phyloP scores from a whole-genome alignment of 352 stramenopile genomes.

The Phytophthora litchii region DNA sequence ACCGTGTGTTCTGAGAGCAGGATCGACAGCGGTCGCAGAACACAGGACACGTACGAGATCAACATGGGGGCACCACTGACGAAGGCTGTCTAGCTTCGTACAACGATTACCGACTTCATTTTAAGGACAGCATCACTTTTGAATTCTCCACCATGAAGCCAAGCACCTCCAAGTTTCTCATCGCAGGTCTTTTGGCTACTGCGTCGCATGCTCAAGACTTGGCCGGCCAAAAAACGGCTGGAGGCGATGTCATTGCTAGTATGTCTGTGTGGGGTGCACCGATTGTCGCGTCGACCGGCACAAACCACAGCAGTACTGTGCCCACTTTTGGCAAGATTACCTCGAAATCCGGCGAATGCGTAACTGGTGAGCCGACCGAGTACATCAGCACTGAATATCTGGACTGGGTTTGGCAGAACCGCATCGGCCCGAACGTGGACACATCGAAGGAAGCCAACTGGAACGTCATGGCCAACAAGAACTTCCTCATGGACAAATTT shows the following conservation, averaged over 20 bases:
- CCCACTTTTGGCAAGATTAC: slow-evolving; percentile 26
- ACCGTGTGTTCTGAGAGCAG: no score
- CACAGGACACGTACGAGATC: no score
- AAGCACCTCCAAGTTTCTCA: no score
- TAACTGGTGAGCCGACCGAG: slow-evolving; percentile 12
- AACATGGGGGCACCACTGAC: no score
- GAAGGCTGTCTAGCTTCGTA: no score
- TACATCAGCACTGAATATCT: slow-evolving; percentile 25
- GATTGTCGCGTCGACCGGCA: slow-evolving; percentile 15
- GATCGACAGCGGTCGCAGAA: no score
- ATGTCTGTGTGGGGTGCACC: slow-evolving; percentile 20
- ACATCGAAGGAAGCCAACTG: slow-evolving; percentile 10
- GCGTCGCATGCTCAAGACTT: no score
- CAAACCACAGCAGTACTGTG: slow-evolving; percentile 11
- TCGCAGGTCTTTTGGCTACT: no score
- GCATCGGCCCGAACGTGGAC: slow-evolving; percentile 20
- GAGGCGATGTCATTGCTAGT: slow-evolving; percentile 4
- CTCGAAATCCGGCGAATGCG: slow-evolving; percentile 17
- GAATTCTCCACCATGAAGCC: no score
- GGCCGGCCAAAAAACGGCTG: background rate
- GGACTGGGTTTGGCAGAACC: slow-evolving; percentile 25
- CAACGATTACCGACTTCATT: no score
- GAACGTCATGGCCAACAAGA: slow-evolving; percentile 32
- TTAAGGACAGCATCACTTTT: no score
- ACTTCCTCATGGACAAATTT: slow-evolving; percentile 28